Evolutionary conservation across 164 flowering plant species (phyloP), one percentile per base, ranked within the genome.

Genomic region (Macadamia integrifolia): DNA sequence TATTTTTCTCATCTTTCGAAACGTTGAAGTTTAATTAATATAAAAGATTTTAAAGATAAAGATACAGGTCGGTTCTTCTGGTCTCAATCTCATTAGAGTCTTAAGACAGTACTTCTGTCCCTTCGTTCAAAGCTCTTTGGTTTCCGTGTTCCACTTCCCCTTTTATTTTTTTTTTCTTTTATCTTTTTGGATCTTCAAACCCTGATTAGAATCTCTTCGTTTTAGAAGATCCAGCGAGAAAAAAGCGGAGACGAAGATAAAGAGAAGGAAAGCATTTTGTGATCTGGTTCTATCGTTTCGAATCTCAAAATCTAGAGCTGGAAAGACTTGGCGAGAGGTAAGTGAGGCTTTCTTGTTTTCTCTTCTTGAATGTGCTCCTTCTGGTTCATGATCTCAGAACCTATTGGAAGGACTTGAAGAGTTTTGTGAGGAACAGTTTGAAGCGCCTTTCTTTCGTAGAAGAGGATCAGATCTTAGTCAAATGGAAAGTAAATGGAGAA

Each of bases 401-500:
- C 31, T 18, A 35, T 64, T 10, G 32, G 32, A 49, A 49, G 53
- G 53, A 49, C 53, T 49, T 14, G 11, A 10, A 49, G 14, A 14
- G 28, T 55, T 69, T 13, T 61, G 30, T 11, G 60, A 40, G 40
- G 65, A 44, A 29, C 15, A 2, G 68, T 18, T 12, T 50, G 49
- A 52, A 31, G n/a, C 55, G 28, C 28, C 10, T 15, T 11, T 15
- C 30, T 23, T 66, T 58, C 14, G 49, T 17, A 7, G 44, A 5
- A 17, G 59, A 42, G 44, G 57, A n/a, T 48, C 11, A 28, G 48
- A 60, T 67, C 32, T 46, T 29, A 61, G 64, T 32, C 18, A 67
- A 72, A 89, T 91, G 97, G 89, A 72, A 31, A 91, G 87, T 69
- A 88, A 82, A 78, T 93, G 98, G 98, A 80, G 84, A 67, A 91